phyloP scores from a whole-genome alignment of 306 rosid species.

The Benincasa hispida region DNA sequence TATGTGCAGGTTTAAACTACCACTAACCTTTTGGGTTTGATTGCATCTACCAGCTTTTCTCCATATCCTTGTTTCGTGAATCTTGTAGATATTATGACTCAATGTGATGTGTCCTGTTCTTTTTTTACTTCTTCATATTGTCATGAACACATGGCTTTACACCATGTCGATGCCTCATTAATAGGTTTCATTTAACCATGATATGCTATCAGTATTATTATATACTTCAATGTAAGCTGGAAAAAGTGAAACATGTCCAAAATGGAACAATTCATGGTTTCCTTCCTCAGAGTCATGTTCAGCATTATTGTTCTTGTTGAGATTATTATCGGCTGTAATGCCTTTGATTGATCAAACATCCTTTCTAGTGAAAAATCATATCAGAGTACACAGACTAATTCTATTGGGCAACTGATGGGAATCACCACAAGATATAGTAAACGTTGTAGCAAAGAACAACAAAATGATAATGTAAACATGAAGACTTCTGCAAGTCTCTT shows the following conservation, averaged over 20 bases:
- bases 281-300: background rate
- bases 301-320: slow-evolving; percentile 1
- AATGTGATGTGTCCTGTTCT: background rate
- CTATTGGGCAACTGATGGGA: background rate
- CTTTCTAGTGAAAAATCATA: background rate
- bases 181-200: background rate
- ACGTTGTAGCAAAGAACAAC: background rate
- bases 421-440: background rate
- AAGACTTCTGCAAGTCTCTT: background rate
- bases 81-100: background rate
- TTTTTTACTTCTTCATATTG: background rate
- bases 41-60: background rate
- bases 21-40: background rate
- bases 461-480: background rate
- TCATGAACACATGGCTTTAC: background rate
- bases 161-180: background rate
- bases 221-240: background rate
- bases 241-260: background rate
- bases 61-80: background rate
- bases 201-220: background rate
- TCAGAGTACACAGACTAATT: background rate
- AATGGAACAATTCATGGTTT: background rate
- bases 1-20: background rate
- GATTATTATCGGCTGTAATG: background rate
- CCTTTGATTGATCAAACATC: background rate